A percentile compares a stretch with the other conserved stretches of the same genome.
phyloP scores from a whole-genome alignment of 345 rosid genomes.

The Eucalyptus erythrocorys region DNA sequence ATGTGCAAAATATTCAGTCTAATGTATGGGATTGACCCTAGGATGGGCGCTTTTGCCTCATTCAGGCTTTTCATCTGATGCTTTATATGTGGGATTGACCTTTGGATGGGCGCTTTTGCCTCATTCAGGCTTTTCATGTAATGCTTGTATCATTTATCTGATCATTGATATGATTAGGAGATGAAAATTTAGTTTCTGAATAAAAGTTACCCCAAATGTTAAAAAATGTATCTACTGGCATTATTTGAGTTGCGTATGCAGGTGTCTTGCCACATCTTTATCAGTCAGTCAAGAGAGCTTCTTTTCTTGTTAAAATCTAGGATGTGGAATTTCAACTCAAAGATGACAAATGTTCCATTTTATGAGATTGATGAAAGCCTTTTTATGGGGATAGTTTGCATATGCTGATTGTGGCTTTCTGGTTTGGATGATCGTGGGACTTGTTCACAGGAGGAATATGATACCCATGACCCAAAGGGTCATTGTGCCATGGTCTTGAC shows the following conservation, averaged over 20 bases:
- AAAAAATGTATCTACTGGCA: neutral
- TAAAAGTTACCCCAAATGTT: neutral
- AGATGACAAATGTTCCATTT: neutral
- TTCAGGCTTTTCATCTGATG: neutral
- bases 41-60: neutral
- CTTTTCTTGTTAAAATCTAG: neutral
- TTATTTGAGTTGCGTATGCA: neutral
- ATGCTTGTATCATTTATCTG: neutral
- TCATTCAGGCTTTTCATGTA: neutral
- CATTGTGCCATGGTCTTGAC: constrained; percentile 26
- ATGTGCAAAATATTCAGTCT: neutral
- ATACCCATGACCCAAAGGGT: constrained; percentile 38
- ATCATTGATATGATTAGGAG: neutral
- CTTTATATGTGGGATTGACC: neutral
- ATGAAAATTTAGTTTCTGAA: neutral
- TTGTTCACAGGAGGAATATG: constrained; percentile 26
- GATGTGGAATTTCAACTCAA: neutral
- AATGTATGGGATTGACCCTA: neutral
- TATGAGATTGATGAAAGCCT: neutral
- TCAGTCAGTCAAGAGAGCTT: neutral
- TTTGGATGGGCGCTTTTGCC: neutral
- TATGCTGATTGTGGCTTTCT: neutral
- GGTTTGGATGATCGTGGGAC: neutral
- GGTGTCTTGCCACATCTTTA: neutral
- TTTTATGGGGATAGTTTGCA: neutral